Evolutionary conservation across 345 rosid genomes (phyloP).

Genomic region (Melaleuca alternifolia): DNA sequence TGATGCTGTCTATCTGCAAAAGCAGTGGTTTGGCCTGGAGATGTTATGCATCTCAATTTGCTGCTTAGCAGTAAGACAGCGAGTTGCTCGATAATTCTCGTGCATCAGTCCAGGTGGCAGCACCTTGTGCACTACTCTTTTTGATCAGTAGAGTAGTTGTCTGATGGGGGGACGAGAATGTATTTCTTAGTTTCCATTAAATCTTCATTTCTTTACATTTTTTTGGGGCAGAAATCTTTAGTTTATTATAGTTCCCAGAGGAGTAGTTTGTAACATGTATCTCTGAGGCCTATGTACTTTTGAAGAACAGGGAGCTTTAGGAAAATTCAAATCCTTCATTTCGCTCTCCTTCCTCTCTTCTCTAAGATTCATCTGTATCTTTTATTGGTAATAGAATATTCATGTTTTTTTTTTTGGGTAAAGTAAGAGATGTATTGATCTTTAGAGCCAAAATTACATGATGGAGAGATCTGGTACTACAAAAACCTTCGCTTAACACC

Average conservation of each 20-base stretch:
- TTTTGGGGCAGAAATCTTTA: neutral
- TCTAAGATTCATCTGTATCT: neutral
- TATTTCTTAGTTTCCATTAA: neutral
- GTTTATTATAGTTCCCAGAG: neutral
- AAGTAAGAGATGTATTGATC: too few species aligned
- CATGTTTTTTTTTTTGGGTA: too few species aligned
- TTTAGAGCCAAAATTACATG: too few species aligned
- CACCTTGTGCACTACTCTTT: neutral
- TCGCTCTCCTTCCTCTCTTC: neutral
- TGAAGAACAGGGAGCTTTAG: neutral
- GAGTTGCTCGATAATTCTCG: neutral
- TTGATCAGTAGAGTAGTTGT: neutral
- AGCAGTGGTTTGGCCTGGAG: neutral
- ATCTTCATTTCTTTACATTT: neutral
- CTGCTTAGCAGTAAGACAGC: neutral
- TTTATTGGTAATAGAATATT: neutral
- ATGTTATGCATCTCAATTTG: neutral
- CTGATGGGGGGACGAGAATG: neutral
- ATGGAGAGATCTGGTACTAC: too few species aligned
- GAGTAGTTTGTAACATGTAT: neutral
- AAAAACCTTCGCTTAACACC: too few species aligned
- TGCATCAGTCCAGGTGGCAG: neutral
- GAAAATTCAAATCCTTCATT: neutral
- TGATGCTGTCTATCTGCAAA: slow-evolving; percentile 10
- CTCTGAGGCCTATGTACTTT: neutral